Percentiles rank a stretch among this genome's conserved stretches.
phyloP scores from a whole-genome alignment of 441 rosid genomes.

The Daphne laureola region DNA sequence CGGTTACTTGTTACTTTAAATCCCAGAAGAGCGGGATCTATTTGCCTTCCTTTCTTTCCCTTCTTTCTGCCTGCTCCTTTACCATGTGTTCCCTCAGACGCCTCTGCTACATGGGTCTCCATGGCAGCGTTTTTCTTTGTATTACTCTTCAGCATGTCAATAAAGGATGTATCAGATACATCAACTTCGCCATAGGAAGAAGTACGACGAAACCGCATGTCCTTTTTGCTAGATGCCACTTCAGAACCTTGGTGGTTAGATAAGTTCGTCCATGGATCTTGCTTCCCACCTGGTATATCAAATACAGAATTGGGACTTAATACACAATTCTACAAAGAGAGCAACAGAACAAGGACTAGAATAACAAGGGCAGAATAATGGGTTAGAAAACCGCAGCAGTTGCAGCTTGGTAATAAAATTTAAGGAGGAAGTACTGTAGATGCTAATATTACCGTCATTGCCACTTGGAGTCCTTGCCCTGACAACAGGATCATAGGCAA shows the following conservation, averaged over 20 bases:
- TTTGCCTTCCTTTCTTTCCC: slow-evolving; percentile 42
- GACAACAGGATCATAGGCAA: slow-evolving; percentile 24
- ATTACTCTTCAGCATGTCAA: slow-evolving; percentile 53
- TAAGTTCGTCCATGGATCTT: slow-evolving; percentile 19
- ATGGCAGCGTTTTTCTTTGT: slow-evolving; percentile 27
- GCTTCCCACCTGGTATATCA: slow-evolving; percentile 19
- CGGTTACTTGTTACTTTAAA: slow-evolving; percentile 46
- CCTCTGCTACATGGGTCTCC: slow-evolving; percentile 20
- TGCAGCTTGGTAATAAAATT: too few species aligned
- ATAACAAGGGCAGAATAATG: background rate
- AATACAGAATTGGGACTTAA: background rate
- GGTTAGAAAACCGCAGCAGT: too few species aligned
- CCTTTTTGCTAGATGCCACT: slow-evolving; percentile 27
- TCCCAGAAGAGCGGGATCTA: slow-evolving; percentile 42
- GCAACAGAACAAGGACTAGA: background rate
- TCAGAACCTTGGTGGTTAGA: slow-evolving; percentile 20
- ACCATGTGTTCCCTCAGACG: slow-evolving; percentile 24
- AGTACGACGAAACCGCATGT: slow-evolving; percentile 25
- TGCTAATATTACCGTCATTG: slow-evolving; percentile 23
- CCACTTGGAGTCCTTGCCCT: slow-evolving; percentile 23
- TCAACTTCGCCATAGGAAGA: slow-evolving; percentile 31
- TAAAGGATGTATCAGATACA: slow-evolving; percentile 45
- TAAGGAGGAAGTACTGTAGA: background rate
- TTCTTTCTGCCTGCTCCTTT: slow-evolving; percentile 32
- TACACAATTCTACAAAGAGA: background rate